Base-by-base conservation (phyloP, 2,329 filamentous ascomycete species). In the Thielaviopsis euricoi region DNA sequence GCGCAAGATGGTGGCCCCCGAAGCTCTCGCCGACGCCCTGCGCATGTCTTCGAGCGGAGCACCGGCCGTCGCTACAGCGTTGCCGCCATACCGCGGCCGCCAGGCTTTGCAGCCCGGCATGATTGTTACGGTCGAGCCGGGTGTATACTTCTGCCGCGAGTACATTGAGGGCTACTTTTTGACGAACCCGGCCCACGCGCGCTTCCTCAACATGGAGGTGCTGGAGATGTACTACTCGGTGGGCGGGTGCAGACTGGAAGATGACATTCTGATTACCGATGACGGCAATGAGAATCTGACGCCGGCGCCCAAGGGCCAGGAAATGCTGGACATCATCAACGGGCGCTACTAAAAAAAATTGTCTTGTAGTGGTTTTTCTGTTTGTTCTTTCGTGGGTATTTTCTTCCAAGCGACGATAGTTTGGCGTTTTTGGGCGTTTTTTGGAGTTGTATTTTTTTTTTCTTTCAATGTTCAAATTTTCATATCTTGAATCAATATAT, bases 191-290 rank as follows among this genome's bases (percentile, higher is more conserved):
- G 71, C 73, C 58, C 81, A 85, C 66, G 73, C 75, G 46, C 74
- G 76, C 60, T 86, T 79, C 64, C 83, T 93, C 65, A 77, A 90
- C 69, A 72, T 73, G 63, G 73, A 75, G 5, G 76, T 84, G 5
- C 70, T 93, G 53, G 80, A 83, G 61, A 73, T 72, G 62, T 91
- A 86, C 68, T 91, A 87, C 74, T 73, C 71, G 25, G 84, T 97
- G 0, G 93, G 91, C 17, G 93, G 93, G 37, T 89, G 95, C 25
- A 80, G 93, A 52, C 94, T 97, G 61, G 93, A 98, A 72, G 89
- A 97, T 66, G 87, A 91, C 68, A 78, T 97, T 46, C 74, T 93
- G 22, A 82, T 97, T 53, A 93, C 86, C 1, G 76, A 85, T 61
- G 74, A 79, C 23, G 89, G 90, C 0, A 82, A 82, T 65, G 89